Evolutionary conservation across 768 basidiomycete genomes (phyloP), one percentile per base, ranked within the genome.

Genomic region (Strobilomyces confusus): DNA sequence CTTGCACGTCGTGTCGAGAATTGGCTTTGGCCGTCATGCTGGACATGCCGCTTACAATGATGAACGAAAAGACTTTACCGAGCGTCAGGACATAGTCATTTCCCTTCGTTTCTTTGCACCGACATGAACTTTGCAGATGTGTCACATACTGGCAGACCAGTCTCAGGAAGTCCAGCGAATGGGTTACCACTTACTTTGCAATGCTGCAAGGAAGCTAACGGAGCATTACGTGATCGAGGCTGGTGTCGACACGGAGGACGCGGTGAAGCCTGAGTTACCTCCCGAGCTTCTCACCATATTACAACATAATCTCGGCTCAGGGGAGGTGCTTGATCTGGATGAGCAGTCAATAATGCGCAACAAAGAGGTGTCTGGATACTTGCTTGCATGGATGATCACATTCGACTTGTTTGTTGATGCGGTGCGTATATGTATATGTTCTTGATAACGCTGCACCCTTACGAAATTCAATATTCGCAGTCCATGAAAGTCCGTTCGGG

Each of bases 351-450:
- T 69, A 55, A 25, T 44, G 6, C 57, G 46, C 55, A 64, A 58
- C 52, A 58, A 69, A 76, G 75, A 73, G 45, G 64, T 80, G 2
- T 83, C 89, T 56, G 83, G 86, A 4, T 80, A 82, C 57, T 71
- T 97, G n/a, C 77, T 97, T 9, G 81, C 79, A 2, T 97, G 93
- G 94, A 89, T 95, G 86, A 72, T 92, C n/a, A 66, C 86, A 1
- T 86, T 97, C 56, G 91, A 94, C 62, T 74, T 88, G 19, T 97
- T 97, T 69, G 73, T 75, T 23, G 84, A 90, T 66, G 87, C 92
- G 9, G 94, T 95, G 66, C 57, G 90, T 76, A 49, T 34, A 38
- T 49, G 90, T 76, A 49, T 34, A 38, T 49, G 6, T 19, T 29
- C 34, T 22, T 17, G 9, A 33, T 19, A 2, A 19, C 4, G 14